Percentiles rank a stretch among this genome's conserved stretches.
Evolutionary conservation across 2,329 filamentous ascomycete genomes (phyloP).

Genomic region (Penicillium palitans): DNA sequence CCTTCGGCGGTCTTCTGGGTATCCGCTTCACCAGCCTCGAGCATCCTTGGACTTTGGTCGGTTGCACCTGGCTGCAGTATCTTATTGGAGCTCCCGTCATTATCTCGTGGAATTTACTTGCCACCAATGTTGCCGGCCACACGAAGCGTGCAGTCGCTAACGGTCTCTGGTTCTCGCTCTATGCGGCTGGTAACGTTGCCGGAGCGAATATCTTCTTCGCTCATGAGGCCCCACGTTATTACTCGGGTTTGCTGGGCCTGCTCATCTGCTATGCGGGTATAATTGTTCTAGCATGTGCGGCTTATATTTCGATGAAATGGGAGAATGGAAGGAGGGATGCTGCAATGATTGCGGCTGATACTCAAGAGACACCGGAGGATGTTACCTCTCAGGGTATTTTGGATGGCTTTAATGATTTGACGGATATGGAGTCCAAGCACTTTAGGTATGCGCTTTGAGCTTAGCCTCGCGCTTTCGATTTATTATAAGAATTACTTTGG

Average conservation of each 20-base stretch:
- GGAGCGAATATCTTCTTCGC: slow-evolving; percentile 52
- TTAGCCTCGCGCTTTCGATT: neutral
- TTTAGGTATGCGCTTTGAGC: slow-evolving; percentile 38
- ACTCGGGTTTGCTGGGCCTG: slow-evolving; percentile 47
- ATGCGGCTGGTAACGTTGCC: slow-evolving; percentile 52
- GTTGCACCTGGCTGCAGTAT: slow-evolving; percentile 56
- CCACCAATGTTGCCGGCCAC: slow-evolving; percentile 51
- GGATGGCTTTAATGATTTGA: slow-evolving; percentile 41
- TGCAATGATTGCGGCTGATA: neutral
- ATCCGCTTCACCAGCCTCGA: slow-evolving; percentile 51
- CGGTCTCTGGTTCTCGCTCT: slow-evolving; percentile 52
- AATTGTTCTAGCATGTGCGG: slow-evolving; percentile 34
- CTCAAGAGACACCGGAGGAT: slow-evolving; percentile 13
- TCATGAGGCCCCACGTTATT: slow-evolving; percentile 47
- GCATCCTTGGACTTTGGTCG: slow-evolving; percentile 52
- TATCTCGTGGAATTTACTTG: slow-evolving; percentile 54
- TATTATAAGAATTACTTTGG: neutral
- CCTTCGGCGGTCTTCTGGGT: slow-evolving; percentile 51
- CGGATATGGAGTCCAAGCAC: slow-evolving; percentile 38
- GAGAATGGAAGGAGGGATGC: slow-evolving; percentile 29
- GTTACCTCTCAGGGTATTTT: slow-evolving; percentile 23
- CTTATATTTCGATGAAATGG: slow-evolving; percentile 28
- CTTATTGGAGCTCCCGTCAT: slow-evolving; percentile 53
- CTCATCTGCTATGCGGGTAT: slow-evolving; percentile 48
- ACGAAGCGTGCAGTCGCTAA: slow-evolving; percentile 54